Evolutionary conservation across 768 basidiomycete species (phyloP), one percentile per base, ranked within the genome.

Genomic region (Lentinula sp.): DNA sequence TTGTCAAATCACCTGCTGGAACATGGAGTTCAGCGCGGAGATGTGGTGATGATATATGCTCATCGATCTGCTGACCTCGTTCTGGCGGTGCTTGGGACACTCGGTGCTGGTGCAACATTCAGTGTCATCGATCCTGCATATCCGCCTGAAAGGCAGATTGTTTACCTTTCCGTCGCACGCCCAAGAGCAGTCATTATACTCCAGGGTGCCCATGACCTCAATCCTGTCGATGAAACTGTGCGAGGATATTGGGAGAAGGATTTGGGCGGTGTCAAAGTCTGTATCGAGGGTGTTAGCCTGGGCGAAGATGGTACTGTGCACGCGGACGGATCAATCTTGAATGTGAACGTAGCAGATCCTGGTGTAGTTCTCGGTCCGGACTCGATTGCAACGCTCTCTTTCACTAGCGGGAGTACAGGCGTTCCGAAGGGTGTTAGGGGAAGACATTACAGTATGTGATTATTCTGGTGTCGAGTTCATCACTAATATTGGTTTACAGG

Each of bases 91-190:
- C 92, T 99, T 89, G 97, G 93, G 23, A 87, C 95, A 39, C 81
- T 98, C 64, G 98, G 98, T 75, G 93, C 91, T 3, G 97, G 97
- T 32, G 96, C 92, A 0, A 95, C 92, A 3, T 98, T 99, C 76
- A 95, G 92, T 50, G 97, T 99, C 62, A 96, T 98, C 50, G 95
- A 99, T 74, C 96, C 97, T 42, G 95, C 96, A 2, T 99, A 99
- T 70, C 97, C 97, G 9, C 85, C 96, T 1, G 87, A 90, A 4
- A 80, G 97, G 45, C 97, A 98, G 74, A 93, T 85, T 3, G 85
- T 95, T 65, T 98, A 99, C 72, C 86, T 99, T 46, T 81, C 87
- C 55, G 97, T 98, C 13, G 93, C 96, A 1, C 89, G 87, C 62
- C 96, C 97, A 28, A 88, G 94, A 15, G 97, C 89, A 0, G 83